Base-by-base conservation (phyloP, 345 rosid genomes). In the Boechera stricta region DNA sequence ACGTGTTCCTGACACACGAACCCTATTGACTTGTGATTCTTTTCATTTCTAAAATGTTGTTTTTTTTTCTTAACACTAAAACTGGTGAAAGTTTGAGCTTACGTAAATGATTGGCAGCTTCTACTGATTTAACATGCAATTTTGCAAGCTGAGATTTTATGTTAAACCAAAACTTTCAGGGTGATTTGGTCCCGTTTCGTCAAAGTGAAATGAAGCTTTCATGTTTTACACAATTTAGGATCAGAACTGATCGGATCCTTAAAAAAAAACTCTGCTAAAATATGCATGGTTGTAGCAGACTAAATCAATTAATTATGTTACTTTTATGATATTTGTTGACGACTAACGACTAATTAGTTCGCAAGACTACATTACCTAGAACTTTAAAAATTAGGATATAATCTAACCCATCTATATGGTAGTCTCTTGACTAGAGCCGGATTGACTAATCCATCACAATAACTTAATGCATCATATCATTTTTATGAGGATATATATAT, bases 1-100 rank as follows among this genome's bases (percentile, higher is more conserved):
- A 75, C 78, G 53, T 48, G 73, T 41, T 67, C 39, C 53, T 58
- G 35, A 58, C 58, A 24, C 71, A 73, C 5, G 26, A 45, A 45
- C 67, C 36, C 38, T 52, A 18, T 52, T 28, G 45, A 73, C 52
- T 52, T 72, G 7, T 47, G 38, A 32, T 45, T 58, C 31, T 13
- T 51, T 51, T 39, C 24, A 44, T 44, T 60, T 47, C 49, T 28
- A 32, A 68, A 29, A 35, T 1, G 2, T 36, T 2, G 9, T 36
- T 12, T 13, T 11, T 28, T 57, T 55, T 31, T 32, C 7, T 45
- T 47, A 47, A 15, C 51, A 47, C 16, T 47, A 47, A 15, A 47
- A 32, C 11, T 32, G 29, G 42, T 55, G 54, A 69, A 28, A 28
- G 28, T 16, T 10, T 32, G 24, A 36, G 26, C 32, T 11, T 41